Percentiles rank a stretch among this genome's conserved stretches.
Evolutionary conservation across 441 rosid genomes (phyloP).

Genomic region (Daphne laureola): DNA sequence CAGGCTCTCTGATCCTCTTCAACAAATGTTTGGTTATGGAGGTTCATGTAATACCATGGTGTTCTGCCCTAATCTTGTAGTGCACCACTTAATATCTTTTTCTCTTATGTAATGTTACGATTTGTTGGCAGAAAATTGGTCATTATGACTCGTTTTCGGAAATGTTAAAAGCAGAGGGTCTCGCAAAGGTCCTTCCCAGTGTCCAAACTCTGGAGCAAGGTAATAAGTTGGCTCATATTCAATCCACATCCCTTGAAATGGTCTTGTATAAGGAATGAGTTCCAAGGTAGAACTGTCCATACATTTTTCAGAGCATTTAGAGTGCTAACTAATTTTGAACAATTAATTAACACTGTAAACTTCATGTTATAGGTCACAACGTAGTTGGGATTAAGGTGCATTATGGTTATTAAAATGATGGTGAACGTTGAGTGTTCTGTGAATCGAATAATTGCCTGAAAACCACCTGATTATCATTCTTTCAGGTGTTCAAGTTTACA

Average conservation of each 20-base stretch:
- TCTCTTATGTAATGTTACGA: background rate
- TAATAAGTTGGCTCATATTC: constrained; percentile 14
- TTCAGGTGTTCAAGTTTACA: constrained; percentile 54
- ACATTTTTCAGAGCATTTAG: too few species aligned
- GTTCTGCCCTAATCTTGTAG: background rate
- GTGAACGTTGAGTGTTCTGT: too few species aligned
- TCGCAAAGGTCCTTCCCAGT: constrained; percentile 62
- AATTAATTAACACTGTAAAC: too few species aligned
- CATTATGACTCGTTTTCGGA: constrained; percentile 56
- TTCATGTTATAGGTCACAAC: too few species aligned
- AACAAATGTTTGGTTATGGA: constrained; percentile 50
- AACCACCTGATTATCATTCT: background rate
- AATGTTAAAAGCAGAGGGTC: constrained; percentile 61
- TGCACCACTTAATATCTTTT: background rate
- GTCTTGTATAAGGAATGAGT: too few species aligned
- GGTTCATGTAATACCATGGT: constrained; percentile 35
- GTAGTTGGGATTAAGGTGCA: background rate
- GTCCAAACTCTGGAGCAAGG: constrained; percentile 62
- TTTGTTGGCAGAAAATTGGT: constrained; percentile 38
- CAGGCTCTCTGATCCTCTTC: constrained; percentile 42
- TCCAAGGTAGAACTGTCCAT: too few species aligned
- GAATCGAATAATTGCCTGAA: background rate
- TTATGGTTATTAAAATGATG: background rate
- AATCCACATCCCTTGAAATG: too few species aligned
- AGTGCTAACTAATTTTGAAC: too few species aligned